A percentile compares a stretch with the other conserved stretches of the same genome.
phyloP scores from a whole-genome alignment of 2,329 filamentous ascomycete species.

The Aspergillus jensenii region DNA sequence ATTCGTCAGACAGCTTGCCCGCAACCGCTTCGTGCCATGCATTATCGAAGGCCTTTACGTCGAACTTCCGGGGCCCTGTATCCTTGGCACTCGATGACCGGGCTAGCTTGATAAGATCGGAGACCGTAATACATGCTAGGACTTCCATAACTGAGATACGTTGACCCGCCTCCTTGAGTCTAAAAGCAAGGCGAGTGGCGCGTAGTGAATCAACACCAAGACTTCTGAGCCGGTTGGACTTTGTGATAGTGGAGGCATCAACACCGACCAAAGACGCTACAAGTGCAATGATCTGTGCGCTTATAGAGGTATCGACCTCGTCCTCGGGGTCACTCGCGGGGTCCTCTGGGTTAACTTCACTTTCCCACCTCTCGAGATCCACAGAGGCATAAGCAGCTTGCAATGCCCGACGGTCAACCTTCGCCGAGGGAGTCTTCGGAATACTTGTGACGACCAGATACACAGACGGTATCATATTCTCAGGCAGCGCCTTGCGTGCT shows the following conservation, averaged over 20 bases:
- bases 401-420: conserved; percentile 33
- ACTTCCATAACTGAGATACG: conserved; percentile 30
- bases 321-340: background rate
- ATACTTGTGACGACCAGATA: conserved; percentile 31
- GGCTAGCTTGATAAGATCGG: conserved; percentile 24
- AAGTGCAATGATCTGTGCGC: conserved; percentile 18
- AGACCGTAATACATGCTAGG: conserved; percentile 28
- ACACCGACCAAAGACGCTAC: conserved; percentile 25
- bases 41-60: conserved; percentile 24
- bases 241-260: conserved; percentile 20
- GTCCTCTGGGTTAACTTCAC: conserved; percentile 19
- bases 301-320: background rate
- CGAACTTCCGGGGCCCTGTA: conserved; percentile 6
- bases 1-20: conserved; percentile 17
- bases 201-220: conserved; percentile 34
- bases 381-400: conserved; percentile 24
- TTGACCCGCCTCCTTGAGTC: conserved; percentile 25
- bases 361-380: conserved; percentile 30
- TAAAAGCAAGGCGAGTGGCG: conserved; percentile 29
- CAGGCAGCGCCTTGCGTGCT: conserved; percentile 24
- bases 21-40: conserved; percentile 20
- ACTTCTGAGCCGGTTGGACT: conserved; percentile 23
- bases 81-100: background rate
- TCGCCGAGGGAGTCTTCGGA: conserved; percentile 32
- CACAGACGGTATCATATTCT: conserved; percentile 35